Evolutionary conservation across 371 early-diverging fungal genomes (phyloP), one percentile per base, ranked within the genome.

Genomic region (Nosema muscidifuracis): DNA sequence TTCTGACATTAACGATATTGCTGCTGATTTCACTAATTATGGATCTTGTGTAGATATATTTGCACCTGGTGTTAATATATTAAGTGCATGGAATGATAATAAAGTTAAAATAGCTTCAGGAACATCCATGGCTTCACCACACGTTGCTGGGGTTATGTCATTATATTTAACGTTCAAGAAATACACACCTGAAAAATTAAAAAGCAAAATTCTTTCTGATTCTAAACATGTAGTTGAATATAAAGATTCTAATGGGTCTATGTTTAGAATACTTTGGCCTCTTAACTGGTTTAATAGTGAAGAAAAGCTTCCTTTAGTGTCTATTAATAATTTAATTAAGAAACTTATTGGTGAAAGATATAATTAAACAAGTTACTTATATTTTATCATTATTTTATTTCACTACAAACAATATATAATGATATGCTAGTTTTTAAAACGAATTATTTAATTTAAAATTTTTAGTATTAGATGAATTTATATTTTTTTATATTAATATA

Each of bases 111-210:
- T 89, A 34, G 91, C 93, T 77, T 92, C 92, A 47, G 99, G 99
- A 63, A 99, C 99, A 13, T 91, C 92, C 42, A 98, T 98, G 98
- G 97, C 99, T 36, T 86, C 91, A 7, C 97, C 99, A 18, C 98
- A 99, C 80, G 94, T 93, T 58, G 87, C 90, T 75, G 99, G 99
- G 66, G 85, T 92, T 43, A 87, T 93, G 66, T 97, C 96, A 47
- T 87, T 90, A 79, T 88, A 88, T 84, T 84, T 90, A 40, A 87
- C 87, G 69, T 81, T 79, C 44, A 81, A 86, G n/a, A 85, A 89
- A 65, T 82, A 83, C 63, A 76, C 82, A 16, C 86, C 87, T 34
- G 80, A 83, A 18, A 85, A 88, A 2, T 88, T 92, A 65, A 77
- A 75, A 61, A 85, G 88, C 0, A 43, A 65, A 20, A 71, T 84